phyloP scores from a whole-genome alignment of 2,329 filamentous ascomycete genomes.

The Colletotrichum plurivorum region DNA sequence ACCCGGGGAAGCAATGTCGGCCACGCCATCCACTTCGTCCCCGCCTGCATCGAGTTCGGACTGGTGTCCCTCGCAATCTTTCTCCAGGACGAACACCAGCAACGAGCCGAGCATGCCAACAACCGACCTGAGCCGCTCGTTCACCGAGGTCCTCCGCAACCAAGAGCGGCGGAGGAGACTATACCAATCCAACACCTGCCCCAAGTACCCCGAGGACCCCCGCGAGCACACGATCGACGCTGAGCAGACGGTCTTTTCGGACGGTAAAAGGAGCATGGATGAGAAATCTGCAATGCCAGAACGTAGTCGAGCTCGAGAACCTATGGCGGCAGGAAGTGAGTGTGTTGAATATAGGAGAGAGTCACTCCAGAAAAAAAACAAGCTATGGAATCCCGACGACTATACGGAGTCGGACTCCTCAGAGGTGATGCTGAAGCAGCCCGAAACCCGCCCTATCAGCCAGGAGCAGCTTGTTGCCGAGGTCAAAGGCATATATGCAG shows the following conservation, averaged over 20 bases:
- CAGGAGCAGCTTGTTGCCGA: constrained; percentile 79
- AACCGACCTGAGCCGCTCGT: neutral
- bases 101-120: neutral
- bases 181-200: no score
- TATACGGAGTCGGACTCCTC: neutral
- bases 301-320: neutral
- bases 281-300: no score
- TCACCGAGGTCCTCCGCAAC: neutral
- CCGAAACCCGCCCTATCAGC: constrained; percentile 58
- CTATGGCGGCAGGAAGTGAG: no score
- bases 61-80: neutral
- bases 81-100: no score
- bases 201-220: no score
- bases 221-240: no score
- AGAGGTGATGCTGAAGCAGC: constrained; percentile 4
- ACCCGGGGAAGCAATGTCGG: neutral
- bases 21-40: neutral
- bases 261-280: no score
- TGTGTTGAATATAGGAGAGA: no score
- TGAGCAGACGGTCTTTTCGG: no score
- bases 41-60: neutral
- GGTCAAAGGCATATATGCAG: constrained; percentile 86
- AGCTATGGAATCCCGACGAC: no score
- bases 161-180: no score
- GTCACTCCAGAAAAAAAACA: no score